Conservation (phyloP, 1,284 basidiomycete species). For the Hemileia vastatrix region DNA sequence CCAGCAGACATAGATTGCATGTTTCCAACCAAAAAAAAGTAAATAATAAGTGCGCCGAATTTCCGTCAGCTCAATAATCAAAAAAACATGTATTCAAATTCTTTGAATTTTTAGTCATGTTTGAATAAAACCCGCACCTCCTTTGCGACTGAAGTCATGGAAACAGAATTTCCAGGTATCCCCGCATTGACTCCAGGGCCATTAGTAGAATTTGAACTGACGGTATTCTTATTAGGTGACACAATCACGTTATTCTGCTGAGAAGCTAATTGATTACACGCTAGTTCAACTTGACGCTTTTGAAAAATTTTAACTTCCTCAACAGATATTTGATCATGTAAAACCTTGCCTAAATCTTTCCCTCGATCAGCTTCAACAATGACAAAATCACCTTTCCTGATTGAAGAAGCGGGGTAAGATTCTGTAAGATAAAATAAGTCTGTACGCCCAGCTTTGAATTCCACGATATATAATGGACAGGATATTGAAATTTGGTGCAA, state of each 20-base stretch:
- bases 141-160: no score
- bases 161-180: constrained; percentile 32
- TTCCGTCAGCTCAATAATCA: background rate
- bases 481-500: constrained; percentile 67
- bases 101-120: constrained; percentile 24
- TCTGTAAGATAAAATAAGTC: constrained; percentile 84
- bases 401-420: constrained; percentile 43
- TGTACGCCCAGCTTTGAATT: constrained; percentile 92
- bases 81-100: background rate
- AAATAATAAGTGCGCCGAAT: background rate
- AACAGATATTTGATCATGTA: constrained; percentile 70
- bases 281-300: constrained; percentile 56
- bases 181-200: constrained; percentile 29
- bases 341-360: constrained; percentile 77
- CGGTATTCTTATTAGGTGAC: constrained; percentile 48
- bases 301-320: constrained; percentile 84
- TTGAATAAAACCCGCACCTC: no score
- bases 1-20: no score
- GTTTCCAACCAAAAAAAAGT: background rate
- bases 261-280: no score
- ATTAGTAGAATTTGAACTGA: constrained; percentile 38
- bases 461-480: constrained; percentile 88
- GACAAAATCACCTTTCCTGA: constrained; percentile 76
- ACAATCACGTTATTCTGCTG: no score
- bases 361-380: constrained; percentile 96